Conservation (phyloP, 306 rosid genomes). For the Corylus avellana region DNA sequence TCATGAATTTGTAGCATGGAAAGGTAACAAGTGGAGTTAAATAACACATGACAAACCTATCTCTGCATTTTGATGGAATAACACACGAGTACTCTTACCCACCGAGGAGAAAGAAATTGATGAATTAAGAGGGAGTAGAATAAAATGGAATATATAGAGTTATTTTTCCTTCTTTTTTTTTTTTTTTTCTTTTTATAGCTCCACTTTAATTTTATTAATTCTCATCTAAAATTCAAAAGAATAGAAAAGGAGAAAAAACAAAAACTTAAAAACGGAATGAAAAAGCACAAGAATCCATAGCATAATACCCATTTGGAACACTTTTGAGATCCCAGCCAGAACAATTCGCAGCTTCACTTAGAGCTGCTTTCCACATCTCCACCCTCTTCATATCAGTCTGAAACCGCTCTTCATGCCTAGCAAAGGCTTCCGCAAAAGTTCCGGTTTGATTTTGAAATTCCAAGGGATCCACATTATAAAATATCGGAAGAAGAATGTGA, state of each 20-base stretch:
- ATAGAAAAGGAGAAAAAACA: not conserved
- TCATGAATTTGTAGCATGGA: no score
- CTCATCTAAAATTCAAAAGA: not conserved
- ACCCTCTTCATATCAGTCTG: not conserved
- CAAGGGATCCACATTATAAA: not conserved
- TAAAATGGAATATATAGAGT: no score
- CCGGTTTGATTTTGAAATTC: not conserved
- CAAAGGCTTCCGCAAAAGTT: not conserved
- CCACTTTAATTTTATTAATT: no score
- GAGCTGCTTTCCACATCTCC: conserved; percentile 11
- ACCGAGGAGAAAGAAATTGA: no score
- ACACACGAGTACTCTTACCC: no score
- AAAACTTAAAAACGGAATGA: not conserved
- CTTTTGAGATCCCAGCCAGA: conserved; percentile 14
- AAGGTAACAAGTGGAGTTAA: no score
- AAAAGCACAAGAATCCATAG: not conserved
- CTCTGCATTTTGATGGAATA: no score
- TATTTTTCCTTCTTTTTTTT: no score
- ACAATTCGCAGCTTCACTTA: conserved; percentile 8
- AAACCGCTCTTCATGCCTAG: conserved; percentile 5
- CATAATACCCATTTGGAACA: conserved; percentile 16
- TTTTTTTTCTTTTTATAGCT: no score
- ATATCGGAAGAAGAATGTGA: not conserved
- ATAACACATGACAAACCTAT: no score
- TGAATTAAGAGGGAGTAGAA: no score